Evolutionary conservation across 305 asterid genomes (phyloP).

Genomic region (Fraxinus ornus): DNA sequence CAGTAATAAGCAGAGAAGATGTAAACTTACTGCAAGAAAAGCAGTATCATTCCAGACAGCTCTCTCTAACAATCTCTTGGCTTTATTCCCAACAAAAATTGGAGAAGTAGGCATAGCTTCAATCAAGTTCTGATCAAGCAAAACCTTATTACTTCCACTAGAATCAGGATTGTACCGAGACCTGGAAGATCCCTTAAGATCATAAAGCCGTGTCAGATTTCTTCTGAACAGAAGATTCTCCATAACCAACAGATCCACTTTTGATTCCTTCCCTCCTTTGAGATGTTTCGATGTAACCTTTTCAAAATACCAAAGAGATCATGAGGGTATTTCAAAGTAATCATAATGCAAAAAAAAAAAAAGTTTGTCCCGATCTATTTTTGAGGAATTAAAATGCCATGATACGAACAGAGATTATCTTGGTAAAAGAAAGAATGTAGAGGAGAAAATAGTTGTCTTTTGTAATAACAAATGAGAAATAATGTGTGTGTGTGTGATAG

Average conservation of each 20-base stretch:
- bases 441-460: background rate
- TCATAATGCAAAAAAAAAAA: background rate
- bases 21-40: conserved; percentile 73
- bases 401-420: background rate
- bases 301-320: conserved; percentile 19
- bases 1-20: conserved; percentile 5
- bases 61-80: conserved; percentile 69
- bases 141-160: conserved; percentile 74
- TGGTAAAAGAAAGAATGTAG: background rate
- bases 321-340: conserved; percentile 17
- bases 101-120: conserved; percentile 95
- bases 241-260: conserved; percentile 82
- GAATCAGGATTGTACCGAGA: conserved; percentile 73
- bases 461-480: background rate
- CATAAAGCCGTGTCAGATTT: conserved; percentile 71
- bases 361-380: background rate
- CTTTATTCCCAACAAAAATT: conserved; percentile 73
- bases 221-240: conserved; percentile 80
- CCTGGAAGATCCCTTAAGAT: conserved; percentile 83
- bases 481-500: background rate
- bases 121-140: conserved; percentile 82
- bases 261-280: conserved; percentile 78
- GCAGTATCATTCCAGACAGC: conserved; percentile 93
- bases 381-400: background rate
- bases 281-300: conserved; percentile 65